These are phyloP conservation scores for Acacia crassicarpa DNA, from an alignment of 306 rosid genomes.

Conservation along the genomic window DNA sequence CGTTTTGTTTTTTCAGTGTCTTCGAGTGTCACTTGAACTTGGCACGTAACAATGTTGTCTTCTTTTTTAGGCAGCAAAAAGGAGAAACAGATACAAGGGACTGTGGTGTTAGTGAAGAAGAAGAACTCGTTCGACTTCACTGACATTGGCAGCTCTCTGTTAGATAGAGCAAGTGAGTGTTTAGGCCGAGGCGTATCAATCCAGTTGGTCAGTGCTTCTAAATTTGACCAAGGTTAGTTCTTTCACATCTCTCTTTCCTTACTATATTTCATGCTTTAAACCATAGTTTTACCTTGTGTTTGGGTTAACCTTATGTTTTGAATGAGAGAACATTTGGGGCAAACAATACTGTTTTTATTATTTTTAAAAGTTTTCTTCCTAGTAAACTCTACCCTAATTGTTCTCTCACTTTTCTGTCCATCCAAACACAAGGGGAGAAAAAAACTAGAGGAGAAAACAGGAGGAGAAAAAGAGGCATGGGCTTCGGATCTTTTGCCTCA, in stretches of 20 bases:
- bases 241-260: not conserved
- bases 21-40: not conserved
- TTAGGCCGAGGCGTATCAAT: conserved; percentile 16
- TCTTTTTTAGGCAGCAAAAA: not conserved
- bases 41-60: not conserved
- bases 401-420: too few relatives aligned
- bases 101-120: conserved; percentile 33
- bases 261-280: not conserved
- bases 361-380: too few relatives aligned
- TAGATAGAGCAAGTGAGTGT: conserved; percentile 13
- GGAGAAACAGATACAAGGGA: conserved; percentile 18
- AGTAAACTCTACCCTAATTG: too few relatives aligned
- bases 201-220: conserved; percentile 25
- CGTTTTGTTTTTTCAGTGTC: not conserved
- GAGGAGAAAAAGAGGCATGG: too few relatives aligned
- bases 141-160: not conserved
- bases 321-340: too few relatives aligned
- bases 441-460: too few relatives aligned
- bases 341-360: too few relatives aligned
- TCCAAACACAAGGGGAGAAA: too few relatives aligned
- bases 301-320: too few relatives aligned
- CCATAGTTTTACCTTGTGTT: too few relatives aligned
- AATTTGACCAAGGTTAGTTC: conserved; percentile 20
- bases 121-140: conserved; percentile 27
- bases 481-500: too few relatives aligned